Evolutionary conservation across 805 yeast species (phyloP), one percentile per base, ranked within the genome.

Genomic region (Myxozyma mucilagina): DNA sequence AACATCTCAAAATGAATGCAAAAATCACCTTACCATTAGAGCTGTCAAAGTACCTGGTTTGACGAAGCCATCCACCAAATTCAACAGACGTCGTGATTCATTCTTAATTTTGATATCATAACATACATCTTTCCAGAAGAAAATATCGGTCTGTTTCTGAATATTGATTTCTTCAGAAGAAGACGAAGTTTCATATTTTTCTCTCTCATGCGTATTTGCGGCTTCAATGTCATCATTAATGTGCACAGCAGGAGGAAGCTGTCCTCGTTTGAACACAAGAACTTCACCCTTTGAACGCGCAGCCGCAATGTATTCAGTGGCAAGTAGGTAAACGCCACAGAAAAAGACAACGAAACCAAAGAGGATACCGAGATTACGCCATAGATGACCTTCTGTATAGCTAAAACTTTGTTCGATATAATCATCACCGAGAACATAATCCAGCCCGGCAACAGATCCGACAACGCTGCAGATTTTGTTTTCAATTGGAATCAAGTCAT

Each of bases 21-120:
- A 32, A 69, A 24, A 36, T 11, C 4, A 13, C 41, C 44, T 13
- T 44, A 57, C 89, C 87, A 84, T 84, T 54, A 85, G 74, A 4
- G 94, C 94, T 55, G 93, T 88, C 70, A 88, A 76, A 50, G 90
- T 87, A 66, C 92, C 92, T 9, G 92, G 92, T 70, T 86, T 86
- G 47, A 87, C 91, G 88, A 89, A 87, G 53, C 93, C 94, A 71
- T 86, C 89, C 59, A 88, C 89, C 63, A 82, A 80, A 63, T 79
- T 78, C 70, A 87, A 75, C 63, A 87, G 82, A 62, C 85, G 79
- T 70, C 90, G 79, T 34, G 83, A 78, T 63, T 82, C 89, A 43
- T 74, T 73, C 69, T 86, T 84, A 67, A 85, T 84, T 69, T 83
- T 80, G 60, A 88, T 84, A 64, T 85, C 87, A 71, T 87, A 88